Evolutionary conservation across 495 filamentous ascomycete species (phyloP).

Genomic region (Talaromyces ruber): DNA sequence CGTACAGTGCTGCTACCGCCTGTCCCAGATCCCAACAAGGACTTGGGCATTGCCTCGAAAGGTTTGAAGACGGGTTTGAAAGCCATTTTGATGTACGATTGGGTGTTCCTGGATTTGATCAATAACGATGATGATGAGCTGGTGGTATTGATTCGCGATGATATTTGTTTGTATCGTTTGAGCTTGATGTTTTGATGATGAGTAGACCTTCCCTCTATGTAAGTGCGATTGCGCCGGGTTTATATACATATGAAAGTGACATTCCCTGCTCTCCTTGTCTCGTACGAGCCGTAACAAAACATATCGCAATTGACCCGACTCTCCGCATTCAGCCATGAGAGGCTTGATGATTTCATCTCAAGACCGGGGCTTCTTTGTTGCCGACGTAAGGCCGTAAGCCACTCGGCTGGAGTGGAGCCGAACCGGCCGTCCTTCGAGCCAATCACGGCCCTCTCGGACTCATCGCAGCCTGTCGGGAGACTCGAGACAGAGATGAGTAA

Average conservation of each 20-base stretch:
- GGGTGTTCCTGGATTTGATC: neutral
- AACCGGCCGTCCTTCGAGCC: neutral
- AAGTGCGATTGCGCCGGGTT: neutral
- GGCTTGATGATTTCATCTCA: neutral
- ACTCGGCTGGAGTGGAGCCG: neutral
- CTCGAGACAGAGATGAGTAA: neutral
- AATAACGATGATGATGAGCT: neutral
- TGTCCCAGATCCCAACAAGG: neutral
- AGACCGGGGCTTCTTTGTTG: neutral
- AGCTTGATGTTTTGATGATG: neutral
- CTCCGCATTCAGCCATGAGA: neutral
- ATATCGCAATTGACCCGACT: neutral
- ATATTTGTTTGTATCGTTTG: neutral
- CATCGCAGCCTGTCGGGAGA: neutral
- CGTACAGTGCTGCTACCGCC: neutral
- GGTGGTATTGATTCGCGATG: neutral
- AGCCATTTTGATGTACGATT: neutral
- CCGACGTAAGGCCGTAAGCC: neutral
- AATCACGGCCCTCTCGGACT: neutral
- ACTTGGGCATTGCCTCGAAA: neutral
- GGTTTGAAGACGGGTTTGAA: neutral
- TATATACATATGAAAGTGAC: neutral
- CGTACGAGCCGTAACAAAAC: neutral
- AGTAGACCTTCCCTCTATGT: neutral
- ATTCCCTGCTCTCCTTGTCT: neutral